These are phyloP conservation scores for Dioszegia hungarica DNA, from an alignment of 768 basidiomycete genomes.

Conservation along the genomic window DNA sequence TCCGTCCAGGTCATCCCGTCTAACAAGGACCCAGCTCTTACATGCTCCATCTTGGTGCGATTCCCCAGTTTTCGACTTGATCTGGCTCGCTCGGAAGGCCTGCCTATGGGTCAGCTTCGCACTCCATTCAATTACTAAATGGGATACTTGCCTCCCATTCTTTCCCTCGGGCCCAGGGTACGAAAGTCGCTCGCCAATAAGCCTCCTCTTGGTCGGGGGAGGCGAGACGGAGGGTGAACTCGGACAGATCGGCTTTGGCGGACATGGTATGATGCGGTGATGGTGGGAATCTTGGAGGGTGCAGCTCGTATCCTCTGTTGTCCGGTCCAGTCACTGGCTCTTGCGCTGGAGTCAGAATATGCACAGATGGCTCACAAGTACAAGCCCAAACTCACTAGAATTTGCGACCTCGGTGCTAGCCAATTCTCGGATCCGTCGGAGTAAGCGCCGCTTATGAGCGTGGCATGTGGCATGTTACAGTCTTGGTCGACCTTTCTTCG, in stretches of 20 bases:
- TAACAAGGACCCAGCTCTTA: slow-evolving; percentile 28
- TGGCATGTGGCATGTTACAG: too few species aligned
- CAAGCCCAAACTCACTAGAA: too few species aligned
- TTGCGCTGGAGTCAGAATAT: too few species aligned
- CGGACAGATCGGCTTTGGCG: slow-evolving; percentile 3
- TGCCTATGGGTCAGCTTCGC: neutral
- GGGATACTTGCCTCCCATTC: slow-evolving; percentile 18
- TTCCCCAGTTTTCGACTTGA: neutral
- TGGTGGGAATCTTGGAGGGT: too few species aligned
- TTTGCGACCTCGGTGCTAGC: too few species aligned
- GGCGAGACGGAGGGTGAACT: slow-evolving; percentile 25
- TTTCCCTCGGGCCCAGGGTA: slow-evolving; percentile 17
- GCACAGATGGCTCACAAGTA: too few species aligned
- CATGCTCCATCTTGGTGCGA: neutral
- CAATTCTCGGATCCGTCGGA: too few species aligned
- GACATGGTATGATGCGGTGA: neutral
- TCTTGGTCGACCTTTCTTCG: too few species aligned
- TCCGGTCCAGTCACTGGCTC: too few species aligned
- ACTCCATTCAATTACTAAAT: neutral
- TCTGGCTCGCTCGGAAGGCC: neutral
- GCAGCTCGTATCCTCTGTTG: too few species aligned
- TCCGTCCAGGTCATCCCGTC: slow-evolving; percentile 17
- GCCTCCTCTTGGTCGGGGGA: slow-evolving; percentile 14
- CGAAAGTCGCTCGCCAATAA: slow-evolving; percentile 9
- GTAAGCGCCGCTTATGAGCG: too few species aligned